Evolutionary conservation across 306 rosid genomes (phyloP).

Genomic region (Vigna nakashimae): DNA sequence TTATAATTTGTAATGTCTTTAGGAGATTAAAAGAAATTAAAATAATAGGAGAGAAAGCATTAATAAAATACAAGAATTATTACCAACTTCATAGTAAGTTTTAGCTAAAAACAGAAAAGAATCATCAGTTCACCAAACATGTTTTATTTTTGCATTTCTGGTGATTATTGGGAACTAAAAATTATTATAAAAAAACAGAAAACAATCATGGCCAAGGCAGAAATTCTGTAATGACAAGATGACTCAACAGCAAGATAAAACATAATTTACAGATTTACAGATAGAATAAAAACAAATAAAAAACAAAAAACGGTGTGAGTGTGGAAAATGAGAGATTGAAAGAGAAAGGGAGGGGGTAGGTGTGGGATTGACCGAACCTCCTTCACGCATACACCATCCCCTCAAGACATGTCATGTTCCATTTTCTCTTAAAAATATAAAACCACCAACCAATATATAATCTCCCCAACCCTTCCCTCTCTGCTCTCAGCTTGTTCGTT

Average conservation of each 20-base stretch:
- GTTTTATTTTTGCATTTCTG: background rate
- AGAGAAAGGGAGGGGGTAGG: slow-evolving; percentile 68
- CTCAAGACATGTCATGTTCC: background rate
- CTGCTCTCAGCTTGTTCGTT: slow-evolving; percentile 84
- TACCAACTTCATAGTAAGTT: no score
- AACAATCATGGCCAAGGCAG: background rate
- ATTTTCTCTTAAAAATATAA: background rate
- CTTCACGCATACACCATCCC: slow-evolving; percentile 50
- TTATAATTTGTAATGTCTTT: no score
- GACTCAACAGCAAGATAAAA: background rate
- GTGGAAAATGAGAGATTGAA: background rate
- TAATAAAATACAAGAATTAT: no score
- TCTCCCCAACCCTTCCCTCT: slow-evolving; percentile 27
- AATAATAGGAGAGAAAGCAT: no score
- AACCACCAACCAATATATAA: slow-evolving; percentile 49
- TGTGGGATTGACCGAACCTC: slow-evolving; percentile 73
- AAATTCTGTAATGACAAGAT: background rate
- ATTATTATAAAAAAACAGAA: background rate
- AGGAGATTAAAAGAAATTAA: no score
- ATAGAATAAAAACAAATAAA: background rate
- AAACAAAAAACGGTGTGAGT: background rate
- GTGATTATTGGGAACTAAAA: background rate
- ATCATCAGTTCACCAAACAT: background rate
- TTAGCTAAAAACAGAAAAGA: background rate
- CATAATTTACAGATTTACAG: background rate